Evolutionary conservation across 148 eudicot species (phyloP), one percentile per base, ranked within the genome.

Genomic region (Vaccinium myrtillus): DNA sequence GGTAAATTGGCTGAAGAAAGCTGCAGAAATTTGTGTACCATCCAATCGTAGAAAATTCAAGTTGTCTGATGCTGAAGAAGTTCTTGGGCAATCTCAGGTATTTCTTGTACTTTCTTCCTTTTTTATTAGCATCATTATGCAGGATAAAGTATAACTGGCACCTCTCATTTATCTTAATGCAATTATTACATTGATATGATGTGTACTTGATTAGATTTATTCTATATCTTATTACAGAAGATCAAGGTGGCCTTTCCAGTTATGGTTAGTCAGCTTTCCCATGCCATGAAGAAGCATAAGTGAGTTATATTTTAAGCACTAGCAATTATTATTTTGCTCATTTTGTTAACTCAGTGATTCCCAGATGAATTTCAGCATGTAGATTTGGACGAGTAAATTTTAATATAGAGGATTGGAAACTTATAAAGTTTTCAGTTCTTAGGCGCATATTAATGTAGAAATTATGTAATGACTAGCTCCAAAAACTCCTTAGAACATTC

Each of bases 1-100:
- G 82, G 82, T 93, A 79, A 87, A 86, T 70, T 94, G 98, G 98
- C 97, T 93, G 87, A 93, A 90, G 90, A 92, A 84, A 86, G 94
- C 94, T 78, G 83, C 90, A 74, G 94, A 92, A 84, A 84, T 94
- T 56, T 65, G 86, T 80, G 80, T 83, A 76, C 91, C 93, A 32
- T 81, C 84, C 87, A 85, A 83, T 83, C 76, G n/a, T 82, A 83
- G 79, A 86, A 90, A 78, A 63, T 89, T 85, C 77, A 83, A 90
- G 87, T 78, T 94, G 87, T 86, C 84, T 83, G 94, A 91, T 81
- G 98, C 89, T 88, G 94, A 91, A 85, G 90, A 93, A 80, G 82
- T 88, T 85, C 87, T 97, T 36, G 39, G 63, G 87, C 89, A 89
- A 56, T 90, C 90, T 87, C 90, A 87, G 98, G 99, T 97, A 86